Percentiles rank a stretch among this genome's conserved stretches.
Conservation (phyloP, 73 alveolate species). For the Tetrahymena elliotti region DNA sequence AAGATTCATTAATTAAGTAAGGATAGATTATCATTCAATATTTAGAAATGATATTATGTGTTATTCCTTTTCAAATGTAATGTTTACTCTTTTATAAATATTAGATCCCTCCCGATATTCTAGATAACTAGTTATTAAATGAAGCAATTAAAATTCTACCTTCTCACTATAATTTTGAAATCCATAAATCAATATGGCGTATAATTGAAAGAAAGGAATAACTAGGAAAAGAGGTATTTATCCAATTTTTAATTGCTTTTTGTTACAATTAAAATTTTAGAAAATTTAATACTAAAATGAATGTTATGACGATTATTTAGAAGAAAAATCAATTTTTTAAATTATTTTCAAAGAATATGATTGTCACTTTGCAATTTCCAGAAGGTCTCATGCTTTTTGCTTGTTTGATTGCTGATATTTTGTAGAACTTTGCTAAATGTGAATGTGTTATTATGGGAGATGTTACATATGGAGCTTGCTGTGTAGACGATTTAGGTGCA, state of each 20-base stretch:
- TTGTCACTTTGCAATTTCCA: slow-evolving; percentile 93
- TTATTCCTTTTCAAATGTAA: too few relatives aligned
- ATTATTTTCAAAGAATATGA: not conserved
- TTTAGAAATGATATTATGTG: too few relatives aligned
- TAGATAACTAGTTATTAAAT: slow-evolving; percentile 26
- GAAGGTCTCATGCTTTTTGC: slow-evolving; percentile 95
- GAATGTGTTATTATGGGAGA: slow-evolving; percentile 93
- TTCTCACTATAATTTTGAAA: slow-evolving; percentile 86
- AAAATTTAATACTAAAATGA: too few relatives aligned
- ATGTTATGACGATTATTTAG: too few relatives aligned
- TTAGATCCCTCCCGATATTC: slow-evolving; percentile 46
- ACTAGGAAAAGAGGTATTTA: slow-evolving; percentile 33
- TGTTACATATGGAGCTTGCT: slow-evolving; percentile 99
- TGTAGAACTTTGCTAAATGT: slow-evolving; percentile 59
- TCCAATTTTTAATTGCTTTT: not conserved
- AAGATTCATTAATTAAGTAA: not conserved
- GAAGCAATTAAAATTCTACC: slow-evolving; percentile 80
- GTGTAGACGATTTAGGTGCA: slow-evolving; percentile 98
- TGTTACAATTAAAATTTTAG: too few relatives aligned
- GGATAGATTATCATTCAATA: not conserved
- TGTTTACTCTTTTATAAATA: not conserved
- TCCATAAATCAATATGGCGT: slow-evolving; percentile 85
- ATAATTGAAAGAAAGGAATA: slow-evolving; percentile 66
- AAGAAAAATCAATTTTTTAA: too few relatives aligned
- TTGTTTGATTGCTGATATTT: slow-evolving; percentile 70